phyloP scores from a whole-genome alignment of 2,329 filamentous ascomycete species.

The Pestalotiopsis sp. region DNA sequence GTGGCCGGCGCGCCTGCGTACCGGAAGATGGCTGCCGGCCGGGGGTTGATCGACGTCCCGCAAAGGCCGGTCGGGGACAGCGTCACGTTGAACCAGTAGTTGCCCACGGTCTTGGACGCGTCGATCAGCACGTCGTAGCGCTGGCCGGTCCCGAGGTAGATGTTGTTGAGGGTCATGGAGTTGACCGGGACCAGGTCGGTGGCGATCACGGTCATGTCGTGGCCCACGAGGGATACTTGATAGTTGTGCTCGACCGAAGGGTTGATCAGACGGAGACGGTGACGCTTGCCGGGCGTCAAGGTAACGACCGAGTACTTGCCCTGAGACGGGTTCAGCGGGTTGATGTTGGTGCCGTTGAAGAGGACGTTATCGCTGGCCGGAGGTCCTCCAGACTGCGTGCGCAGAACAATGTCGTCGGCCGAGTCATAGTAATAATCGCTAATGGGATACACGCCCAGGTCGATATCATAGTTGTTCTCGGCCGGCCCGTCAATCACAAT shows the following conservation, averaged over 20 bases:
- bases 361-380: slow-evolving; percentile 41
- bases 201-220: slow-evolving; percentile 52
- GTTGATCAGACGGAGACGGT: slow-evolving; percentile 54
- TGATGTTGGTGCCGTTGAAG: slow-evolving; percentile 45
- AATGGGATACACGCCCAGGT: slow-evolving; percentile 53
- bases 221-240: slow-evolving; percentile 50
- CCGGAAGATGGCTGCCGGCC: slow-evolving; percentile 40
- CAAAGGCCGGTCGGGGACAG: slow-evolving; percentile 23
- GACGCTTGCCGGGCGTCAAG: slow-evolving; percentile 46
- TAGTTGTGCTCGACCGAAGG: slow-evolving; percentile 51
- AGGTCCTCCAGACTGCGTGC: slow-evolving; percentile 18
- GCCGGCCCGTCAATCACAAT: slow-evolving; percentile 49
- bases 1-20: slow-evolving; percentile 34
- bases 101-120: slow-evolving; percentile 32
- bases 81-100: slow-evolving; percentile 47
- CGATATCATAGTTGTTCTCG: slow-evolving; percentile 47
- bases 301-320: slow-evolving; percentile 36
- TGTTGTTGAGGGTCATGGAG: slow-evolving; percentile 49
- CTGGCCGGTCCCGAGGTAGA: slow-evolving; percentile 53
- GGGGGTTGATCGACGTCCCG: slow-evolving; percentile 31
- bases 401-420: slow-evolving; percentile 27
- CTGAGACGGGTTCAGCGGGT: slow-evolving; percentile 26
- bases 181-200: slow-evolving; percentile 55
- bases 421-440: slow-evolving; percentile 51
- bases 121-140: slow-evolving; percentile 53